A percentile compares a stretch with the other conserved stretches of the same genome.
These are phyloP conservation scores for Pezicula rhizophila DNA, from an alignment of 2,329 filamentous ascomycete genomes.

Conservation along the genomic window DNA sequence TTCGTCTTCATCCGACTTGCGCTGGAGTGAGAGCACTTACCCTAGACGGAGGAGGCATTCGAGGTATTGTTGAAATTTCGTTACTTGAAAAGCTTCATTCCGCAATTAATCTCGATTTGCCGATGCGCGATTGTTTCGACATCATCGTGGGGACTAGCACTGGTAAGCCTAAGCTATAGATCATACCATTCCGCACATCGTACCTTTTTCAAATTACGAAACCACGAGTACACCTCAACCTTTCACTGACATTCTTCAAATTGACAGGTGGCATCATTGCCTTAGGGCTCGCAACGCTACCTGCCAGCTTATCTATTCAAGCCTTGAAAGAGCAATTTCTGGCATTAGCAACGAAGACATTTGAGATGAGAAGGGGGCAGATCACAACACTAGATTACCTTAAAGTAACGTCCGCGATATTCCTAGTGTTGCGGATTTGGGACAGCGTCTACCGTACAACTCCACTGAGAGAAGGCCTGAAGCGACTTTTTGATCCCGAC, in stretches of 20 bases:
- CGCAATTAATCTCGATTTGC: conserved; percentile 2
- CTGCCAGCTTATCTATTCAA: not conserved
- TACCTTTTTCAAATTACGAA: no score
- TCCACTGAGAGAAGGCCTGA: conserved; percentile 4
- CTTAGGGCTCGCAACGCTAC: conserved; percentile 3
- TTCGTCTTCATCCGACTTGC: conserved; percentile 3
- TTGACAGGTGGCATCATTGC: conserved; percentile 4
- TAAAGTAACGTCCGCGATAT: conserved; percentile 4
- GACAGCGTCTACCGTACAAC: conserved; percentile 4
- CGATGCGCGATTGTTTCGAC: conserved; percentile 8
- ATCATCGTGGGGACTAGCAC: conserved; percentile 6
- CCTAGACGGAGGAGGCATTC: conserved; percentile 4
- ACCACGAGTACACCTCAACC: not conserved
- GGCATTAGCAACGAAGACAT: conserved; percentile 1
- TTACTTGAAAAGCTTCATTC: conserved; percentile 4
- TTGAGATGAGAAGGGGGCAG: not conserved
- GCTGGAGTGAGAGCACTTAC: conserved; percentile 3
- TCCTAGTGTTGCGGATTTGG: conserved; percentile 5
- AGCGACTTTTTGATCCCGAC: conserved; percentile 1
- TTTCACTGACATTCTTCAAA: not conserved
- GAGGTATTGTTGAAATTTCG: conserved; percentile 8
- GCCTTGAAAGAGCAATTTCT: conserved; percentile 3
- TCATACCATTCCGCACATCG: no score
- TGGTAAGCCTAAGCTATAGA: conserved; percentile 1
- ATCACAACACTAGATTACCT: conserved; percentile 1